Percentiles rank a stretch among this genome's conserved stretches.
Conservation (phyloP, 2,329 filamentous ascomycete genomes). For the Diaporthe caulivora region DNA sequence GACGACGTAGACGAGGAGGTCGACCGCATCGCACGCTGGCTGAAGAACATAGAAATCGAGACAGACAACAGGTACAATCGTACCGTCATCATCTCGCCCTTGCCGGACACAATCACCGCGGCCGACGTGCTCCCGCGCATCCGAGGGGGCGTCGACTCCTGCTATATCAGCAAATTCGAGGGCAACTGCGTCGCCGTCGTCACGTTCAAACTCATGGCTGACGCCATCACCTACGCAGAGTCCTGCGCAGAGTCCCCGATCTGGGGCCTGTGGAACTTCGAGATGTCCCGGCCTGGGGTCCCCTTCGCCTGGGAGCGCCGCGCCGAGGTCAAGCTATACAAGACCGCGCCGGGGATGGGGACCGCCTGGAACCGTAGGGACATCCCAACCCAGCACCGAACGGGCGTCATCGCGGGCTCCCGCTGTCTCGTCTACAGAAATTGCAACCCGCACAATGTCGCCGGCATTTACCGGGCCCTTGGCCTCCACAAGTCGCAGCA, state of each 20-base stretch:
- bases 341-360: neutral
- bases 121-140: slow-evolving; percentile 28
- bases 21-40: neutral
- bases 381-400: neutral
- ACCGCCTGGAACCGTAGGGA: neutral
- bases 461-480: neutral
- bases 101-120: neutral
- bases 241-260: neutral
- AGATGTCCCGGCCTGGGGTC: neutral
- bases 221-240: neutral
- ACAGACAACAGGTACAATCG: neutral
- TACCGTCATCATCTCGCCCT: neutral
- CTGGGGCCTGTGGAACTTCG: neutral
- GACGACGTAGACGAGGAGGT: neutral
- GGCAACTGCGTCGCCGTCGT: neutral
- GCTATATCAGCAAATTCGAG: neutral
- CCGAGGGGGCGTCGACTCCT: slow-evolving; percentile 12
- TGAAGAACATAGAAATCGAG: neutral
- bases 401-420: neutral
- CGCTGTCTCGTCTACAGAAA: slow-evolving; percentile 18
- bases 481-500: neutral
- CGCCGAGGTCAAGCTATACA: neutral
- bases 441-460: neutral
- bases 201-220: neutral
- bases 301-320: neutral